Conservation (phyloP, 306 rosid genomes). For the Vicia sativa region DNA sequence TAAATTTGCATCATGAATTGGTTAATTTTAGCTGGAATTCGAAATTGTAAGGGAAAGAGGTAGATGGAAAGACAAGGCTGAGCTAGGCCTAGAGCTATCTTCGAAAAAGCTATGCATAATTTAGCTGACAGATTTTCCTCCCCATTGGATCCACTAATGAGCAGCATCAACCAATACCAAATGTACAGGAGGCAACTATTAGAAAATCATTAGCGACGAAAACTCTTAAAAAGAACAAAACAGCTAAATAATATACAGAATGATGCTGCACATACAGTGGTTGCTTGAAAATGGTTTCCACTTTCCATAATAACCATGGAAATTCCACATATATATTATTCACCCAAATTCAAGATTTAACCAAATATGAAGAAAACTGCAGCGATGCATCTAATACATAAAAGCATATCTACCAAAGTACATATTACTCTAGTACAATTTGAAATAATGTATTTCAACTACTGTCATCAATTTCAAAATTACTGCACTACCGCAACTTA, state of each 20-base stretch:
- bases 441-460: constrained; percentile 11
- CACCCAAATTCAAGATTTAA: constrained; percentile 4
- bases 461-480: not conserved
- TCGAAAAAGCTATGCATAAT: no score
- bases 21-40: no score
- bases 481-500: constrained; percentile 25
- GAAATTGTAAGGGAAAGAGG: no score
- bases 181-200: no score
- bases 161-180: no score
- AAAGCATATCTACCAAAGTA: constrained; percentile 7
- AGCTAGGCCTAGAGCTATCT: no score
- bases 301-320: not conserved
- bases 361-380: not conserved
- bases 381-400: not conserved
- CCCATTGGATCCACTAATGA: no score
- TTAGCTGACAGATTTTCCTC: no score
- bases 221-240: no score
- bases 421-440: not conserved
- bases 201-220: no score
- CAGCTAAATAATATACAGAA: not conserved
- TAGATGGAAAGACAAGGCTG: no score
- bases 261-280: not conserved
- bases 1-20: no score
- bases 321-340: constrained; percentile 1
- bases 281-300: not conserved